These are phyloP conservation scores for Turnera subulata DNA, from an alignment of 345 rosid species.

Conservation along the genomic window DNA sequence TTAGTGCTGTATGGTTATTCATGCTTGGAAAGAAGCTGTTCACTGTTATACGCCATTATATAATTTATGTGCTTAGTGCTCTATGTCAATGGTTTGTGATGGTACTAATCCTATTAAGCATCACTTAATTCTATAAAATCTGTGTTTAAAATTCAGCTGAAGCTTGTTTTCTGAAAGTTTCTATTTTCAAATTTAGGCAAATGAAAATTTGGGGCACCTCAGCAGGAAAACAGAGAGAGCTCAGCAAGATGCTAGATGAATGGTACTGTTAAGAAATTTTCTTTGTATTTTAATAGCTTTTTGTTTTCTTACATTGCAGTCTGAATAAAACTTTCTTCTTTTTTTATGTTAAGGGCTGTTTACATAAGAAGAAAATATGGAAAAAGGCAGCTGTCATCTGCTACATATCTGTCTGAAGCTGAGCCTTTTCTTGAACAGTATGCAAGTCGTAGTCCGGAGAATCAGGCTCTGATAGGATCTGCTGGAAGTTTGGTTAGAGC, in stretches of 20 bases:
- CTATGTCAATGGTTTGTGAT: no score
- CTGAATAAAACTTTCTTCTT: constrained; percentile 5
- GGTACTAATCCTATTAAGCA: no score
- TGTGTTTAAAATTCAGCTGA: background rate
- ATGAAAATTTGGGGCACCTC: constrained; percentile 89
- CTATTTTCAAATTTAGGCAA: constrained; percentile 44
- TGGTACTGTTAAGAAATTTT: constrained; percentile 49
- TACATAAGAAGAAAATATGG: constrained; percentile 69
- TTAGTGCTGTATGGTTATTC: no score
- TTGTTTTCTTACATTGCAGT: constrained; percentile 3
- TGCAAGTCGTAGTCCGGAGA: constrained; percentile 61
- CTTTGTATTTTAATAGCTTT: constrained; percentile 15
- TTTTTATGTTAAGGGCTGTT: constrained; percentile 53
- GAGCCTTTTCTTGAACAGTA: constrained; percentile 93
- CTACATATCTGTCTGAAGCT: constrained; percentile 77
- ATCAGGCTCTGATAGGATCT: constrained; percentile 80
- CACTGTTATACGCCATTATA: no score
- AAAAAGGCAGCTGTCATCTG: constrained; percentile 61
- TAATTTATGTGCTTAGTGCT: no score
- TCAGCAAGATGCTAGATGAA: constrained; percentile 93
- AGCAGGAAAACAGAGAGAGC: constrained; percentile 72
- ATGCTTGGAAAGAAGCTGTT: no score
- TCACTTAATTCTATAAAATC: background rate
- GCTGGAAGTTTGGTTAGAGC: constrained; percentile 73
- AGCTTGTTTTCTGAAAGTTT: background rate